These are phyloP conservation scores for Rhodotorula kratochvilovae DNA, from an alignment of 768 basidiomycete genomes.

Conservation along the genomic window DNA sequence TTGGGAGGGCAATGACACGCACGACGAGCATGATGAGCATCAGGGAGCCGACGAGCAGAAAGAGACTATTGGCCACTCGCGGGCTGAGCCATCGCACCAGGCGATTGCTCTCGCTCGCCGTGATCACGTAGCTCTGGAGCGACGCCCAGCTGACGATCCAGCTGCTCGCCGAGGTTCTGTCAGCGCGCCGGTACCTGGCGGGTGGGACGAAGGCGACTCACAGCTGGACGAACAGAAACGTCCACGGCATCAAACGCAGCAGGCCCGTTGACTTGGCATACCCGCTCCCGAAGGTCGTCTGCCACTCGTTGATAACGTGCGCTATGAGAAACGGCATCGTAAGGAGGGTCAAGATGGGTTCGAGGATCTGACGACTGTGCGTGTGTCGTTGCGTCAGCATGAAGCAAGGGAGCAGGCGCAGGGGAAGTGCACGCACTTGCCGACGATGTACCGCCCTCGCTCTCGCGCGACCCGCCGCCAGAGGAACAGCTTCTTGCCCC, in stretches of 20 bases:
- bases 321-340: neutral
- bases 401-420: neutral
- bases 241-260: neutral
- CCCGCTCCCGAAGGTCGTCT: neutral
- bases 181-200: neutral
- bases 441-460: constrained; percentile 7
- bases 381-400: neutral
- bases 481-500: neutral
- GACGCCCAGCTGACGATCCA: constrained; percentile 20
- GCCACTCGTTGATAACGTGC: neutral
- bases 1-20: no score
- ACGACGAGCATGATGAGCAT: neutral
- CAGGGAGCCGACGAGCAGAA: neutral
- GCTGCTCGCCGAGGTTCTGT: neutral
- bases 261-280: neutral
- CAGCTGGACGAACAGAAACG: neutral
- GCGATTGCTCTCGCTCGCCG: neutral
- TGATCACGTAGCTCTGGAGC: constrained; percentile 7
- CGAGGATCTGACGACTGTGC: constrained; percentile 3
- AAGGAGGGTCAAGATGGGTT: constrained; percentile 2
- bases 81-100: neutral
- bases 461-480: neutral
- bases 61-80: neutral
- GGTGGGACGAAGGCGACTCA: neutral
- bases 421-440: constrained; percentile 1